Conservation (phyloP, 345 rosid genomes). For the Cardamine chenopodiifolia region DNA sequence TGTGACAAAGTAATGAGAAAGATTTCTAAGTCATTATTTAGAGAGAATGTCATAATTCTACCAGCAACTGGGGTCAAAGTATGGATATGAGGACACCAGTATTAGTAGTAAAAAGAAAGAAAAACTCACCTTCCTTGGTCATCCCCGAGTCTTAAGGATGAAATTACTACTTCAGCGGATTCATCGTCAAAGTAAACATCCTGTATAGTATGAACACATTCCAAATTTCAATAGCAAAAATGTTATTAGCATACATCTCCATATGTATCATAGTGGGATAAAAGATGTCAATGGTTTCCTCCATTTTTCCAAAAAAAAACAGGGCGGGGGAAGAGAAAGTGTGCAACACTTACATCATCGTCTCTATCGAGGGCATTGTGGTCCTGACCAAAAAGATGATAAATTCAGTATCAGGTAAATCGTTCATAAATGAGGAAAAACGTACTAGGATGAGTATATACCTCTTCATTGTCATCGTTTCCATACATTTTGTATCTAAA, state of each 20-base stretch:
- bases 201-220: slow-evolving; percentile 50
- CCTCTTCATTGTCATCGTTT: slow-evolving; percentile 92
- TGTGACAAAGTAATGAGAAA: slow-evolving; percentile 51
- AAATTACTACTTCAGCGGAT: slow-evolving; percentile 96
- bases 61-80: background rate
- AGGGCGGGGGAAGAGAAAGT: background rate
- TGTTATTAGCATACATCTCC: background rate
- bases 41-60: background rate
- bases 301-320: background rate
- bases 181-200: slow-evolving; percentile 98
- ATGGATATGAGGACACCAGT: background rate
- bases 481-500: slow-evolving; percentile 90
- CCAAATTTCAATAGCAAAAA: slow-evolving; percentile 11
- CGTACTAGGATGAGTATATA: slow-evolving; percentile 33
- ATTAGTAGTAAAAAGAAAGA: background rate
- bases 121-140: slow-evolving; percentile 88
- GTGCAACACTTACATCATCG: slow-evolving; percentile 67
- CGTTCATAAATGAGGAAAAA: background rate
- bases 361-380: slow-evolving; percentile 77
- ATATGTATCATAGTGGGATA: background rate
- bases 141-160: slow-evolving; percentile 96
- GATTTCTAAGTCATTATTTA: background rate
- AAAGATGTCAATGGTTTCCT: background rate
- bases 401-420: slow-evolving; percentile 6
- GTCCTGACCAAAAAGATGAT: slow-evolving; percentile 56